Percentiles rank a stretch among this genome's conserved stretches.
Conservation (phyloP, 2,329 filamentous ascomycete genomes). For the Apiospora saccharicola region DNA sequence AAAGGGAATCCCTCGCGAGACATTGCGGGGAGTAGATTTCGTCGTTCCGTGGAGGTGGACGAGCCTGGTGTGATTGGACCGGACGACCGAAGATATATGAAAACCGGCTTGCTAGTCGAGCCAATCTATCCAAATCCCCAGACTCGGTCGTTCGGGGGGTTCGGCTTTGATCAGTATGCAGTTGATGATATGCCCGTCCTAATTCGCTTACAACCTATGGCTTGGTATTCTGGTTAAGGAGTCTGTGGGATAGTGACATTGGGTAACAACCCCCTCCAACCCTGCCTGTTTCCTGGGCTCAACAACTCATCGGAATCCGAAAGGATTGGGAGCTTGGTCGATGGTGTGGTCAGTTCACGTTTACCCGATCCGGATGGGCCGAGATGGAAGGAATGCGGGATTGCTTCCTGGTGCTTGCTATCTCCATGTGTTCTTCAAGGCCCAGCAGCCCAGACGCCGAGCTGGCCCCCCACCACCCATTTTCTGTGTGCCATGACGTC, state of each 20-base stretch:
- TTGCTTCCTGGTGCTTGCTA: background rate
- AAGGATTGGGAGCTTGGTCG: background rate
- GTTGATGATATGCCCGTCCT: background rate
- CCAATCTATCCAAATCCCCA: background rate
- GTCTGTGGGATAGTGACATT: background rate
- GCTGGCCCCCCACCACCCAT: background rate
- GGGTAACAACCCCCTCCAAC: background rate
- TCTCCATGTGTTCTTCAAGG: background rate
- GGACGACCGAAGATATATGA: constrained; percentile 1
- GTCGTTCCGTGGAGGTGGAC: background rate
- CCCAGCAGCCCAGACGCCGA: background rate
- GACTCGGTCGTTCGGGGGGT: background rate
- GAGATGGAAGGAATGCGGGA: background rate
- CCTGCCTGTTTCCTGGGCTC: background rate
- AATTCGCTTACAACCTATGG: background rate
- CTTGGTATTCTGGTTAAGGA: background rate
- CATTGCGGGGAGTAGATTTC: background rate
- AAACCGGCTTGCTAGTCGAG: background rate
- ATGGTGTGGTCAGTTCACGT: background rate
- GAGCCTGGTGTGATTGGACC: background rate
- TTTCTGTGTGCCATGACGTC: background rate
- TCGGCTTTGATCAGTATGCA: background rate
- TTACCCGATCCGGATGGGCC: background rate
- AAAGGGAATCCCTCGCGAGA: background rate
- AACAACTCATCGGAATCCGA: background rate